A percentile compares a stretch with the other conserved stretches of the same genome.
Conservation (phyloP, 2,329 filamentous ascomycete genomes). For the Fusarium acutatum region DNA sequence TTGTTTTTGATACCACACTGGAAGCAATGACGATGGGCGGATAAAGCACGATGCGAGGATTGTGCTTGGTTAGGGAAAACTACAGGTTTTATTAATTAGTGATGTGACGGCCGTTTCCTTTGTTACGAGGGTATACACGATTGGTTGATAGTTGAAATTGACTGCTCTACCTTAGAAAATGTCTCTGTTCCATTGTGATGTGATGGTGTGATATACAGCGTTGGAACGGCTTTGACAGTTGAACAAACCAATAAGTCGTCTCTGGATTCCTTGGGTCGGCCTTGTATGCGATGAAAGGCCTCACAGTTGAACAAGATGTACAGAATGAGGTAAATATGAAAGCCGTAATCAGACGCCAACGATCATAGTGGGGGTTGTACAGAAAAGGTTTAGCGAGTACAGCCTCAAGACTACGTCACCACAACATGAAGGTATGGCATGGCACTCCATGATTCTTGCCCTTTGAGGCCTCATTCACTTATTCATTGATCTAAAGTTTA, state of each 20-base stretch:
- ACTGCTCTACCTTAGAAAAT: background rate
- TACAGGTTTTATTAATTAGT: constrained; percentile 23
- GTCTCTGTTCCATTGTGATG: background rate
- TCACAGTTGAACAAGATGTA: background rate
- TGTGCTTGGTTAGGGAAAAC: constrained; percentile 21
- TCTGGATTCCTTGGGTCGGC: accelerated
- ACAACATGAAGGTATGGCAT: background rate
- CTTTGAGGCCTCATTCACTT: background rate
- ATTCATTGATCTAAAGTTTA: background rate
- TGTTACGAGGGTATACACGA: constrained; percentile 28
- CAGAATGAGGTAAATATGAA: background rate
- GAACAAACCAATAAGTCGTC: too few species aligned
- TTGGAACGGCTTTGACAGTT: accelerated
- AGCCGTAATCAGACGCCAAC: background rate
- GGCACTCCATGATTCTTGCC: background rate
- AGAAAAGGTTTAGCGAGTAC: constrained; percentile 17
- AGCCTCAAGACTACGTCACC: constrained; percentile 28
- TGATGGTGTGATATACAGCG: too few species aligned
- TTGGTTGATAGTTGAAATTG: constrained; percentile 34
- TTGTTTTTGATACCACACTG: constrained; percentile 36
- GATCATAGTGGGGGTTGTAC: background rate
- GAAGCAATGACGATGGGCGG: constrained; percentile 26
- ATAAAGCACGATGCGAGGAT: constrained; percentile 13
- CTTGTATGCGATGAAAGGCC: background rate
- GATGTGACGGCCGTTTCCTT: constrained; percentile 27